These are phyloP conservation scores for Acacia crassicarpa DNA, from an alignment of 306 rosid species.

Conservation along the genomic window DNA sequence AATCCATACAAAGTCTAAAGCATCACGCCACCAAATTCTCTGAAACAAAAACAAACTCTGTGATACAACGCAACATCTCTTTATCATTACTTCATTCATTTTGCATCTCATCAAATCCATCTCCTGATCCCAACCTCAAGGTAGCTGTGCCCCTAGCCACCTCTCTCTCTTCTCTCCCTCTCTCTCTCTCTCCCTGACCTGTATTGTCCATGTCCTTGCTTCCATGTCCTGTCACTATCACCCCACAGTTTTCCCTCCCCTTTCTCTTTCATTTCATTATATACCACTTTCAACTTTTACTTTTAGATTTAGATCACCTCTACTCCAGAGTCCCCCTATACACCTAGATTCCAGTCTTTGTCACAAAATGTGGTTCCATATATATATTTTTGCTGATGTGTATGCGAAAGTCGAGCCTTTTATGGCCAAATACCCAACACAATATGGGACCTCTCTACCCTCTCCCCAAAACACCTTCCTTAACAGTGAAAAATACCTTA, in stretches of 20 bases:
- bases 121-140: not conserved
- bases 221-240: conserved; percentile 65
- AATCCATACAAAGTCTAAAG: conserved; percentile 56
- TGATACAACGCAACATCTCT: not conserved
- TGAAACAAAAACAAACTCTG: not conserved
- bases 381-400: not conserved
- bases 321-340: not conserved
- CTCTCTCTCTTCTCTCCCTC: not conserved
- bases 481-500: conserved; percentile 25
- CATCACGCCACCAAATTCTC: conserved; percentile 6
- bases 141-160: conserved; percentile 22
- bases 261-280: not conserved
- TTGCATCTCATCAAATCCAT: not conserved
- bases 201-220: conserved; percentile 70
- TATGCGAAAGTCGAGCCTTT: not conserved
- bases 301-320: not conserved
- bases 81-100: not conserved
- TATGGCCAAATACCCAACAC: not conserved
- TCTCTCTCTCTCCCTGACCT: conserved; percentile 25
- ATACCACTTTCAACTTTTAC: not conserved
- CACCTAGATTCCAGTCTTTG: conserved; percentile 19
- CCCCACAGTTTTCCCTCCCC: not conserved
- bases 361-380: conserved; percentile 22
- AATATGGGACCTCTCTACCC: not conserved
- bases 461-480: not conserved